phyloP scores from a whole-genome alignment of 2,329 filamentous ascomycete genomes.

The Trichophyton verrucosum region DNA sequence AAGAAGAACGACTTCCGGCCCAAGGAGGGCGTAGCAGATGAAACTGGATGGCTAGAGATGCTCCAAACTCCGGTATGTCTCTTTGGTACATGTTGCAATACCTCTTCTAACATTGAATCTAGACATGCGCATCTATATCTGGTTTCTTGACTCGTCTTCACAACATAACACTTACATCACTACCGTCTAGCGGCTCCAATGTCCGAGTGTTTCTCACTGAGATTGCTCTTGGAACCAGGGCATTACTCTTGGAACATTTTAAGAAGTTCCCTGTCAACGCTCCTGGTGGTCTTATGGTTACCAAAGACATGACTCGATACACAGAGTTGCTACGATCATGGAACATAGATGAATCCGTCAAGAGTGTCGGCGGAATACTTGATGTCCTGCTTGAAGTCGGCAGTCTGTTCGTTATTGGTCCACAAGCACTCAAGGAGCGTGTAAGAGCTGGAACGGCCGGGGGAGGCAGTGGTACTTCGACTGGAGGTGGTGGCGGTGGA shows the following conservation, averaged over 20 bases:
- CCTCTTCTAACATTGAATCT: slow-evolving; percentile 8
- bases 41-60: slow-evolving; percentile 49
- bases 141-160: slow-evolving; percentile 63
- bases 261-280: slow-evolving; percentile 89
- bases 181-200: slow-evolving; percentile 57
- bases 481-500: slow-evolving; percentile 21
- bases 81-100: neutral
- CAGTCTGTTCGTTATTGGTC: slow-evolving; percentile 86
- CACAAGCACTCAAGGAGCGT: slow-evolving; percentile 62
- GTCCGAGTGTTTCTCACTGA: slow-evolving; percentile 71
- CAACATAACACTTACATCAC: slow-evolving; percentile 49
- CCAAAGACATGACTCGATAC: slow-evolving; percentile 91
- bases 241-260: slow-evolving; percentile 79
- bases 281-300: slow-evolving; percentile 86
- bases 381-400: slow-evolving; percentile 89
- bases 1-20: slow-evolving; percentile 85
- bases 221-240: slow-evolving; percentile 64
- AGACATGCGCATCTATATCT: slow-evolving; percentile 68
- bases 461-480: slow-evolving; percentile 23
- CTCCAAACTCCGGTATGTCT: slow-evolving; percentile 56
- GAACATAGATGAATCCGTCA: slow-evolving; percentile 55
- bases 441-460: slow-evolving; percentile 41
- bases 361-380: slow-evolving; percentile 44
- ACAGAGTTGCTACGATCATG: slow-evolving; percentile 73
- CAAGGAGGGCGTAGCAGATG: slow-evolving; percentile 29